A percentile compares a stretch with the other conserved stretches of the same genome.
Evolutionary conservation across 257 asterid species (phyloP).

Genomic region (Ilex asprella): DNA sequence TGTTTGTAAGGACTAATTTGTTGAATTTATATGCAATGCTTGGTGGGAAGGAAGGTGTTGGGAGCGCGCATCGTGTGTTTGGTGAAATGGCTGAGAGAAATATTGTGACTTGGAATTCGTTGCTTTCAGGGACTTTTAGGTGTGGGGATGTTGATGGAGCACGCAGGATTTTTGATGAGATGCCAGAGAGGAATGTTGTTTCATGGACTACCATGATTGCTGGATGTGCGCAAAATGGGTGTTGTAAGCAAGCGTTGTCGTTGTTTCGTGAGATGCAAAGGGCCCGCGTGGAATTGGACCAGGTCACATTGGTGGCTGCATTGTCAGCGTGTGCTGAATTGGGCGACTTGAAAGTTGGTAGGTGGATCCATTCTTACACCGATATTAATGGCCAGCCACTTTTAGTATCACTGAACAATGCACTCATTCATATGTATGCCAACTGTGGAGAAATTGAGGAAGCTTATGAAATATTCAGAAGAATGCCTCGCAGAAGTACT

Average conservation of each 20-base stretch:
- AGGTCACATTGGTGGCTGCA: constrained; percentile 54
- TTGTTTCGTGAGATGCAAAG: constrained; percentile 46
- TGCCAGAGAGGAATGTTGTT: constrained; percentile 61
- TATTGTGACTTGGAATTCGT: constrained; percentile 69
- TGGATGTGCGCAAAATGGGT: constrained; percentile 56
- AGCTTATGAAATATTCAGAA: constrained; percentile 43
- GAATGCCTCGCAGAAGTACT: constrained; percentile 38
- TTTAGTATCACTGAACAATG: constrained; percentile 43
- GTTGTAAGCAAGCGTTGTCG: constrained; percentile 47
- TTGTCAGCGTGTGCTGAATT: constrained; percentile 77
- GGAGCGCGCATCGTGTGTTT: constrained; percentile 44
- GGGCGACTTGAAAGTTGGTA: constrained; percentile 58
- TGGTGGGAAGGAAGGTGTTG: constrained; percentile 29
- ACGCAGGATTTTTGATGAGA: constrained; percentile 31
- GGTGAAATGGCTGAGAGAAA: constrained; percentile 58
- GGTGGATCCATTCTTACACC: constrained; percentile 51
- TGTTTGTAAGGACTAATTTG: constrained; percentile 58
- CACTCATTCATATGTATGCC: constrained; percentile 78
- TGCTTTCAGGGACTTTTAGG: constrained; percentile 52
- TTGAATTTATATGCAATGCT: constrained; percentile 43
- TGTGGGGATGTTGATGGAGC: constrained; percentile 48
- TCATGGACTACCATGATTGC: constrained; percentile 88
- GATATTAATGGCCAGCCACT: constrained; percentile 23
- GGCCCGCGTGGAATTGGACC: constrained; percentile 47
- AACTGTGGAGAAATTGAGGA: constrained; percentile 67